Conservation (phyloP, 1,284 basidiomycete genomes). For the Ganoderma leucocontextum region DNA sequence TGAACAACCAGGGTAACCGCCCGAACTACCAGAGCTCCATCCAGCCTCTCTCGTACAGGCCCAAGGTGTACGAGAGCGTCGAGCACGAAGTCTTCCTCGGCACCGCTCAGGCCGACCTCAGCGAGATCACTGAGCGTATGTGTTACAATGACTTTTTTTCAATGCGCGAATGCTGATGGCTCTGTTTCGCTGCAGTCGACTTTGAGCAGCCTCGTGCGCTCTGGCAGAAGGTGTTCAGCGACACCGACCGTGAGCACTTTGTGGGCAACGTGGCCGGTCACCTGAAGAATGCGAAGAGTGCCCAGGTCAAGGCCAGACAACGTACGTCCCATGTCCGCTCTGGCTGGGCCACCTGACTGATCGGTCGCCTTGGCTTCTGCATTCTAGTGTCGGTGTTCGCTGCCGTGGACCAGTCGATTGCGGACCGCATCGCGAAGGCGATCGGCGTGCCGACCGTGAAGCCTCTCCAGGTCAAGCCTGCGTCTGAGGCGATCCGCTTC, state of each 20-base stretch:
- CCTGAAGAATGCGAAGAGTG: constrained; percentile 70
- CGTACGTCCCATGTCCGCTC: constrained; percentile 54
- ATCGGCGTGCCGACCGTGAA: constrained; percentile 66
- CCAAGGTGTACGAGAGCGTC: constrained; percentile 49
- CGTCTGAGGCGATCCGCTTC: constrained; percentile 64
- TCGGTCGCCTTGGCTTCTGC: constrained; percentile 9
- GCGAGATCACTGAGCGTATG: constrained; percentile 81
- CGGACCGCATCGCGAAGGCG: constrained; percentile 77
- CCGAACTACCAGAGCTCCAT: constrained; percentile 89
- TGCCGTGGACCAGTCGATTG: constrained; percentile 76
- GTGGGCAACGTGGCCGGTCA: constrained; percentile 83
- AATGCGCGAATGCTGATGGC: neutral
- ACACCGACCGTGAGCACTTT: constrained; percentile 72
- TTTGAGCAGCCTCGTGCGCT: constrained; percentile 91
- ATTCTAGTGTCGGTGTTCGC: constrained; percentile 80
- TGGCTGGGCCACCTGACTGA: neutral
- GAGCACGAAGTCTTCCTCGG: constrained; percentile 83
- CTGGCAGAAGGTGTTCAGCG: constrained; percentile 81
- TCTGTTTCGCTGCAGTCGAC: constrained; percentile 65
- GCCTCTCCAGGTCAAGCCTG: constrained; percentile 72
- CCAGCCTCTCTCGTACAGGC: constrained; percentile 58
- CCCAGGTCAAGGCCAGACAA: constrained; percentile 72
- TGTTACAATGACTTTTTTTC: constrained; percentile 19
- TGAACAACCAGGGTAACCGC: constrained; percentile 82
- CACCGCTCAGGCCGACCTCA: constrained; percentile 77